A percentile compares a stretch with the other conserved stretches of the same genome.
phyloP scores from a whole-genome alignment of 106 monocot species.

The Platanthera zijinensis region DNA sequence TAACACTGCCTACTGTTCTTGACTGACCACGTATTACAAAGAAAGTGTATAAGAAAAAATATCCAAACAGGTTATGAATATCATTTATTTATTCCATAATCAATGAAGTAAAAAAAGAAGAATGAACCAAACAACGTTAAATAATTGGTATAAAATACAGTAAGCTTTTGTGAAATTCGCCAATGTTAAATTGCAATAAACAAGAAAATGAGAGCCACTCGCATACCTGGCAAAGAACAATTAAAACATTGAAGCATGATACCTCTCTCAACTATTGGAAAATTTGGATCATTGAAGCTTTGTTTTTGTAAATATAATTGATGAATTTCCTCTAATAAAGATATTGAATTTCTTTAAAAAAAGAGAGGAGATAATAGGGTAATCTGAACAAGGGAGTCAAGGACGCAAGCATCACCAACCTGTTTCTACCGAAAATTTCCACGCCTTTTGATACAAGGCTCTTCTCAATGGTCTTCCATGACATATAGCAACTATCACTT shows the following conservation, averaged over 20 bases:
- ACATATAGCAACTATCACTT: slow-evolving; percentile 22
- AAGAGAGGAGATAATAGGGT: neutral
- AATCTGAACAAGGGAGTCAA: neutral
- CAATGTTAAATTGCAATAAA: neutral
- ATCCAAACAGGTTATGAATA: neutral
- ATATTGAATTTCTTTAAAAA: neutral
- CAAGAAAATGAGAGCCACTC: neutral
- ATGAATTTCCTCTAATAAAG: neutral
- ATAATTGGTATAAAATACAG: neutral
- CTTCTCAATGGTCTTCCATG: slow-evolving; percentile 80
- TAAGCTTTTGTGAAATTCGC: too few species aligned
- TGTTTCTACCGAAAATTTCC: slow-evolving; percentile 90
- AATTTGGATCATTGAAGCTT: neutral
- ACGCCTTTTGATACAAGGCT: slow-evolving; percentile 75
- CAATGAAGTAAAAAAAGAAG: neutral
- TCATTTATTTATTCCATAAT: neutral
- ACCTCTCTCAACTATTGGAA: neutral
- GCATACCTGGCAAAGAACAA: neutral
- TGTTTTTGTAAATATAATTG: neutral
- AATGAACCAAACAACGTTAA: neutral
- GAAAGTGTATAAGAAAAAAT: neutral
- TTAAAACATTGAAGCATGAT: neutral
- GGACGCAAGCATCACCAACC: slow-evolving; percentile 25
- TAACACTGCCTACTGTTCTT: too few species aligned
- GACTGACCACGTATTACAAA: neutral